Base-by-base conservation (phyloP, 2,329 filamentous ascomycete genomes). In the Trichophyton schoenleinii region DNA sequence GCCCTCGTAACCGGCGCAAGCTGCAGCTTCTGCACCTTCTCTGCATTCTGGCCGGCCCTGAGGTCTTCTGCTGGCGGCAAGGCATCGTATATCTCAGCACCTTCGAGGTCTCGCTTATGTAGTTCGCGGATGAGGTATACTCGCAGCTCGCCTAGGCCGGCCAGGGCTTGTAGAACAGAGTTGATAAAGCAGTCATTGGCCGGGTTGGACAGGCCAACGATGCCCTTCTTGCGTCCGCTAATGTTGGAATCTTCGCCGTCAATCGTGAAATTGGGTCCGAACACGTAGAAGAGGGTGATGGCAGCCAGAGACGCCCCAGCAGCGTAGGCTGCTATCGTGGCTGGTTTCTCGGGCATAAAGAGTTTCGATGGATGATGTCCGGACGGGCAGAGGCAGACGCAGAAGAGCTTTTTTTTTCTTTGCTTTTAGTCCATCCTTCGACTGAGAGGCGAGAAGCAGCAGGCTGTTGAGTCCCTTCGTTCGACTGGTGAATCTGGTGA, bases 141-240 rank as follows among this genome's bases (percentile, higher is more conserved):
- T 65, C 94, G 86, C 70, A 99, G 79, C 72, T 97, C 91, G 58
- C 88, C 88, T 36, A 97, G 79, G 2, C 94, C 94, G 13, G 94
- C 92, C 49, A 99, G 81, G 6, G 90, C 91, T 77, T 99, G 94
- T 41, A 99, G 83, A 20, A 96, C 88, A 25, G 91, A 96, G 75
- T 99, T 99, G 78, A 97, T 96, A 75, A 92, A 94, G 78, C 89
- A 94, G 74, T 94, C 94, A 75, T 99, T 99, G 67, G 92, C 94
- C 7, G 89, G 86, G 74, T 99, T 99, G 60, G 81, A 80, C 61
- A 97, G 81, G 44, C 94, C 94, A 61, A 97, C 91, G 49, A 95
- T 89, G 63, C 89, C 88, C 71, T 89, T 92, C 75, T 91, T 94
- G 67, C 88, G 85, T 64, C 77, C 77, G 61, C 81, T 83, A 64